Evolutionary conservation across 2,329 filamentous ascomycete genomes (phyloP).

Genomic region (Bipolaris gigantea): DNA sequence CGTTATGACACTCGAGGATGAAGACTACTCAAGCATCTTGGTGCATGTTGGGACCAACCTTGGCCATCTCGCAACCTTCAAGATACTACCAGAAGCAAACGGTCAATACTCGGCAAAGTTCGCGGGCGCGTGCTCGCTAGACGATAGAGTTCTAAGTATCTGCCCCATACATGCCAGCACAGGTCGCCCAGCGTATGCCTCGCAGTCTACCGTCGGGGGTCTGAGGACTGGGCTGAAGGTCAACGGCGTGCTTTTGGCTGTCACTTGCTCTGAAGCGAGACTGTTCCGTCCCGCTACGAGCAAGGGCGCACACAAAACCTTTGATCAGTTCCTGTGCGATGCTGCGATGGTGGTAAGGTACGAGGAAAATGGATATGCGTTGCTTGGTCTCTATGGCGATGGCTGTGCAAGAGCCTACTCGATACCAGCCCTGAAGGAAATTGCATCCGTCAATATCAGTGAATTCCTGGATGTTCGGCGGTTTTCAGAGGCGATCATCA

Average conservation of each 20-base stretch:
- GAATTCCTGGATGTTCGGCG: conserved; percentile 73
- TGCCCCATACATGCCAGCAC: conserved; percentile 77
- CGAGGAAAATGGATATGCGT: conserved; percentile 72
- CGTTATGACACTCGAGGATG: conserved; percentile 85
- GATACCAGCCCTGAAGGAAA: conserved; percentile 84
- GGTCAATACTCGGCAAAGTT: conserved; percentile 73
- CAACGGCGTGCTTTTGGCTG: conserved; percentile 78
- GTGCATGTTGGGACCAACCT: conserved; percentile 87
- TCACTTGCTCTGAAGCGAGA: conserved; percentile 73
- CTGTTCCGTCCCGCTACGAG: conserved; percentile 82
- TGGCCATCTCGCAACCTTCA: conserved; percentile 86
- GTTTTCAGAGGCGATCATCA: conserved; percentile 70
- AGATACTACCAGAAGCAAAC: conserved; percentile 73
- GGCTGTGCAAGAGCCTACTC: conserved; percentile 78
- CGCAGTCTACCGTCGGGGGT: conserved; percentile 72
- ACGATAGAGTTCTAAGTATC: conserved; percentile 72
- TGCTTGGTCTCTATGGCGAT: conserved; percentile 85
- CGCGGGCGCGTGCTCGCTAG: conserved; percentile 67
- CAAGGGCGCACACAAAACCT: conserved; percentile 91
- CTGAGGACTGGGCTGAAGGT: conserved; percentile 73
- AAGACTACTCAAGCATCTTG: conserved; percentile 90
- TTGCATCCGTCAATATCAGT: conserved; percentile 66
- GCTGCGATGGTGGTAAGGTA: conserved; percentile 75
- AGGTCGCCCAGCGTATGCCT: conserved; percentile 75
- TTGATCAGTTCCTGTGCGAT: conserved; percentile 81